phyloP scores from a whole-genome alignment of 495 filamentous ascomycete species.

The Parachaetomium inaequale region DNA sequence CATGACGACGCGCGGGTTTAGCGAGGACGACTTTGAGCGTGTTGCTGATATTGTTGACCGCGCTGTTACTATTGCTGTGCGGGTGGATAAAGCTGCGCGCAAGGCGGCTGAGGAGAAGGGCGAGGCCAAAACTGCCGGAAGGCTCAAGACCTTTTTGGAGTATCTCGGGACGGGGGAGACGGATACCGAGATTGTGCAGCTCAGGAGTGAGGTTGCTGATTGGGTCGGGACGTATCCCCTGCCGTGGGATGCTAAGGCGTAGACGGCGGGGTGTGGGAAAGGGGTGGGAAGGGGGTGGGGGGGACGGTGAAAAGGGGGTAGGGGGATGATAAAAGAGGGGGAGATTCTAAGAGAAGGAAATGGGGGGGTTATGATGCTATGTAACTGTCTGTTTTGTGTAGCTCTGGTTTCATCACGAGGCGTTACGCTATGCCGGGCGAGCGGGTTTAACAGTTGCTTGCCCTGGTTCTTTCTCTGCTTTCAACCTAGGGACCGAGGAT shows the following conservation, averaged over 20 bases:
- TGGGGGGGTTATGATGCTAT: neutral
- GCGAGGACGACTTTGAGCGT: conserved; percentile 78
- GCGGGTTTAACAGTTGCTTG: conserved; percentile 29
- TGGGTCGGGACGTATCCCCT: conserved; percentile 93
- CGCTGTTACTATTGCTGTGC: conserved; percentile 77
- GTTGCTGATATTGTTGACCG: conserved; percentile 94
- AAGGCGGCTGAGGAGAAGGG: conserved; percentile 73
- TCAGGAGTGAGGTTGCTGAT: conserved; percentile 86
- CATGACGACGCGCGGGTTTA: conserved; percentile 94
- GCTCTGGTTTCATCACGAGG: neutral
- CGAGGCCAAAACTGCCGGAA: conserved; percentile 67
- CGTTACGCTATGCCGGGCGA: conserved; percentile 20
- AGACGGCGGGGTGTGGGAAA: conserved; percentile 7
- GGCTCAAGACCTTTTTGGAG: conserved; percentile 80
- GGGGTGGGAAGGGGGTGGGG: conserved; percentile 11
- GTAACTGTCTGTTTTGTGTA: conserved; percentile 5
- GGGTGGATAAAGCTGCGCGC: conserved; percentile 75
- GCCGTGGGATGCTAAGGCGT: conserved; percentile 60
- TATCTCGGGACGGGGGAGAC: conserved; percentile 79
- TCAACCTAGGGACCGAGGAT: neutral
- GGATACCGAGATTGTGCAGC: conserved; percentile 76
- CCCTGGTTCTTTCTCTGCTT: neutral
- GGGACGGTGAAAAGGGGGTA: neutral
- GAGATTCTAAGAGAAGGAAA: neutral
- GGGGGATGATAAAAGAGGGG: neutral